Base-by-base conservation (phyloP, 768 basidiomycete genomes). In the Auriculariales sp. region DNA sequence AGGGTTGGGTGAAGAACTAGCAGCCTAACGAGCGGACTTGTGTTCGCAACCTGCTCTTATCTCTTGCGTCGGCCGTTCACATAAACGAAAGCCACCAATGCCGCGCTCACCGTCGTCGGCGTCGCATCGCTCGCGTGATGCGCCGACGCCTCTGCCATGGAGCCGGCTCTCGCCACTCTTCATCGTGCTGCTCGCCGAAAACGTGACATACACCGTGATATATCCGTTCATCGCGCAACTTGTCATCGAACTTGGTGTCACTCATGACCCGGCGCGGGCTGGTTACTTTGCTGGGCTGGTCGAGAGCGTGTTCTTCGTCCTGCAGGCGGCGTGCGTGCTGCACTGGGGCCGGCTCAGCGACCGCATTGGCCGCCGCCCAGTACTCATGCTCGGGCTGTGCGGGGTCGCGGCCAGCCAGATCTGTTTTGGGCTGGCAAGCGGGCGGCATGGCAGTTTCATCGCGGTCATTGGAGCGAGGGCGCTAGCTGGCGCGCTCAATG, bases 271-370 rank as follows among this genome's bases (percentile, higher is more conserved):
- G 51, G 61, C 57, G 3, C 69, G 63, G 48, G 71, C 66, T 4
- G 71, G 72, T 0, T 74, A 73, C 56, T 75, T 69, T 59, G 72
- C 71, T 45, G 72, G 72, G 4, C 49, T 74, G 28, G 68, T 75
- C 28, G 73, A 72, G 46, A 25, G 24, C 5, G 42, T 33, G 33
- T 39, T 46, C 32, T 49, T 24, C 52, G n/a, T 42, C 2, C 45
- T 44, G 28, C 44, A 51, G 33, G 50, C 50, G 4, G 15, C 46
- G n/a, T 46, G 28, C 35, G 44, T 51, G 24, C 62, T 87, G 14
- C 76, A 84, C 53, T 88, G 84, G 83, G 80, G 81, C 59, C 74
- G 81, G 15, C 49, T 77, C 10, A 86, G 83, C 10, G 86, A 88
- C 53, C 66, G 70, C 32, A 61, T 87, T 32, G 86, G 86, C 17